Base-by-base conservation (phyloP, 495 filamentous ascomycete genomes). In the Neurospora sp. region DNA sequence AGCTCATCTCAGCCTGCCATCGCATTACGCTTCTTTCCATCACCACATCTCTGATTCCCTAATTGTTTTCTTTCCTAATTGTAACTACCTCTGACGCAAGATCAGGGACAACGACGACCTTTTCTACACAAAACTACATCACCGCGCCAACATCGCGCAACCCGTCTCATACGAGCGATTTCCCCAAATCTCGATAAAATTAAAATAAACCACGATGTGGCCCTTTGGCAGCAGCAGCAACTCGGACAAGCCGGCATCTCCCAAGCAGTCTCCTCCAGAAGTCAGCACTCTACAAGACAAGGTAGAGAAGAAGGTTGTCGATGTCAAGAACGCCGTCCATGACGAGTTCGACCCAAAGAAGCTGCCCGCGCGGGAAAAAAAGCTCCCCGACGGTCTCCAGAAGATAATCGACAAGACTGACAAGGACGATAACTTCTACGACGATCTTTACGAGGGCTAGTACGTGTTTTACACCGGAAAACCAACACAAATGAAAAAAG, bases 391-490 rank as follows among this genome's bases (percentile, higher is more conserved):
- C 18, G 84, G 86, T 16, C 82, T 94, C 8, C 93, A 97, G 77
- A 90, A 89, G 54, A 88, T 92, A 8, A 84, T 94, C 4, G 87
- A 86, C 46, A 83, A 86, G 76, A 70, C 78, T 1, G 92, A 97
- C 75, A 88, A 86, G 42, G 90, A 97, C 3, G 93, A 94, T 35
- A 35, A 35, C 66, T 90, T 94, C 74, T 92, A 91, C 80, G 91
- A 94, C 72, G 87, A 92, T 75, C 82, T 97, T 12, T 91, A 91
- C 76, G 88, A 91, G 71, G 90, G 92, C 82, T 93, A 90, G 93
- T 97, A 89, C 74, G 94, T 59, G 5, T 91, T 14, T 0, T 54
- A 31, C 73, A n/a, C 31, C 31, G 12, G 59, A 18, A 39, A 27
- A 42, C 69, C 35, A 40, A 20, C 12, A 35, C 31, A 35, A 1